phyloP scores from a whole-genome alignment of 768 basidiomycete species.

The Boletus rubescentipes region DNA sequence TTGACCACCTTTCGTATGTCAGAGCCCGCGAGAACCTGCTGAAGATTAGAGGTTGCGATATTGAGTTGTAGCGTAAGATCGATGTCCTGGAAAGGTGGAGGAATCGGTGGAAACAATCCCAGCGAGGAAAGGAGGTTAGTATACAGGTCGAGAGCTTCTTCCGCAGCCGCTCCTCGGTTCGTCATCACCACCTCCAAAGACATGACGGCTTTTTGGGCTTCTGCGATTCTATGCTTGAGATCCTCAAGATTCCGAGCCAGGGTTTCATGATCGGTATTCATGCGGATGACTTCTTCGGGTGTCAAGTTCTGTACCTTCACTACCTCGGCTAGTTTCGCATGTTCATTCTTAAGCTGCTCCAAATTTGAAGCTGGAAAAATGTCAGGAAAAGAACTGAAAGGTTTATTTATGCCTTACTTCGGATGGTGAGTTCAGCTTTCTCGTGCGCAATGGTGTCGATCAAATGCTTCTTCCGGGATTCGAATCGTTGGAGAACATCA shows the following conservation, averaged over 20 bases:
- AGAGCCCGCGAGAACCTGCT: conserved; percentile 63
- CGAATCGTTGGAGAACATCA: conserved; percentile 69
- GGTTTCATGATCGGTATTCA: conserved; percentile 88
- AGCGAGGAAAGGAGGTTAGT: conserved; percentile 70
- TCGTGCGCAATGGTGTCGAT: conserved; percentile 65
- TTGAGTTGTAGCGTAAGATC: conserved; percentile 84
- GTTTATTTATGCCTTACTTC: conserved; percentile 40
- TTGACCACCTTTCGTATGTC: conserved; percentile 74
- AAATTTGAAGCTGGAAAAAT: conserved; percentile 52
- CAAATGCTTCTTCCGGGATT: conserved; percentile 65
- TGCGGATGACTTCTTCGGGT: conserved; percentile 85
- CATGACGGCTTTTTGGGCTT: conserved; percentile 71
- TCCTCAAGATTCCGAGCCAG: conserved; percentile 73
- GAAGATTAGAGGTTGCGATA: conserved; percentile 68
- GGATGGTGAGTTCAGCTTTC: conserved; percentile 58
- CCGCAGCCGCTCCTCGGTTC: conserved; percentile 75
- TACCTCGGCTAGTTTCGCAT: conserved; percentile 56
- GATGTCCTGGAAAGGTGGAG: conserved; percentile 66
- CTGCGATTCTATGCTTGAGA: conserved; percentile 70
- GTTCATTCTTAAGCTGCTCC: conserved; percentile 62
- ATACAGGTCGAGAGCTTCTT: conserved; percentile 81
- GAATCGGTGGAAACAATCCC: conserved; percentile 73
- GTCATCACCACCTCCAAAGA: conserved; percentile 82
- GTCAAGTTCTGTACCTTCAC: conserved; percentile 88
- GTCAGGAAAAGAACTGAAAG: neutral